Percentiles rank a stretch among this genome's conserved stretches.
Evolutionary conservation across 805 yeast species (phyloP).

Genomic region (Candida caryicola): DNA sequence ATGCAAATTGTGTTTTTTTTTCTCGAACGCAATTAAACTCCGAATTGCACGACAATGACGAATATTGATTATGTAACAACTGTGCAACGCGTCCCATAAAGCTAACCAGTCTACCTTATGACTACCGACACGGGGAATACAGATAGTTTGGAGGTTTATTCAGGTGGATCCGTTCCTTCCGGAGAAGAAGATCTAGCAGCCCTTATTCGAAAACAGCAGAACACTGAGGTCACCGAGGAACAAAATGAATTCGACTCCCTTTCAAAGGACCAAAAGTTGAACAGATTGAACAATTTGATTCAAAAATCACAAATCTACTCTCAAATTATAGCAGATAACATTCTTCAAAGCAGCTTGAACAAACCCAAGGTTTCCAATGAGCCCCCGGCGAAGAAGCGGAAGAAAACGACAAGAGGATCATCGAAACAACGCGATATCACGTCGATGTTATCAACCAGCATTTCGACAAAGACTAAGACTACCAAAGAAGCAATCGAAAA

Average conservation of each 20-base stretch:
- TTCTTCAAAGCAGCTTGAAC: slow-evolving; percentile 48
- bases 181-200: slow-evolving; percentile 5
- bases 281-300: slow-evolving; percentile 70
- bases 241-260: slow-evolving; percentile 43
- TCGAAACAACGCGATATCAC: slow-evolving; percentile 32
- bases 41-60: too few species aligned
- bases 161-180: too few species aligned
- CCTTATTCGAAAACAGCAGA: slow-evolving; percentile 1
- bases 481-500: slow-evolving; percentile 24
- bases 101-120: too few species aligned
- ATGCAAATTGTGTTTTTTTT: too few species aligned
- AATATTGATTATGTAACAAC: too few species aligned
- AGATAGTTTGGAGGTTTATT: too few species aligned
- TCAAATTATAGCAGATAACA: slow-evolving; percentile 76
- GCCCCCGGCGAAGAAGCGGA: slow-evolving; percentile 21
- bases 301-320: slow-evolving; percentile 86
- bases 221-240: slow-evolving; percentile 18
- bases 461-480: slow-evolving; percentile 16
- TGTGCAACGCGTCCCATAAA: too few species aligned
- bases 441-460: slow-evolving; percentile 13
- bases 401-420: slow-evolving; percentile 15
- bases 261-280: slow-evolving; percentile 56
- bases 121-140: too few species aligned
- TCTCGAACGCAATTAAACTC: too few species aligned
- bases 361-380: slow-evolving; percentile 16